Base-by-base conservation (phyloP, 2,329 filamentous ascomycete genomes). In the Sphaerulina musiva region DNA sequence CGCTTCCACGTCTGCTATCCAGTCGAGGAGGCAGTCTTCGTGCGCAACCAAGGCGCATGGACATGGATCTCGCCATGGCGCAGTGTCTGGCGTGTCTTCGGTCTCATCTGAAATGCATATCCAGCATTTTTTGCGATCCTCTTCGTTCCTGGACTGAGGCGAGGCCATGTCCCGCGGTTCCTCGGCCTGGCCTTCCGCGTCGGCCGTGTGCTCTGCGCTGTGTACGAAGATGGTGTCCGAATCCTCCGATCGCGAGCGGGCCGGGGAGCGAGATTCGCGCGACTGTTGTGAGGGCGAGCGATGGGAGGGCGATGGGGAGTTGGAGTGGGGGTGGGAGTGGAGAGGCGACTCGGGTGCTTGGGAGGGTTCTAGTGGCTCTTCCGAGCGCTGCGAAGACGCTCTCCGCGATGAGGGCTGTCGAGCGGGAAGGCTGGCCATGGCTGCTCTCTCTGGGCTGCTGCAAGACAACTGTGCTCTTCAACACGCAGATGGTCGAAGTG, bases 41-140 rank as follows among this genome's bases (percentile, higher is more conserved):
- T 98, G 93, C 1, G 91, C 93, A 53, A 88, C 87, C 39, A 98
- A 78, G 10, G 88, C 90, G 72, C 93, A 98, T 0, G 86, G 86
- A 69, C 93, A 98, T 1, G 93, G 91, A 51, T 86, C 87, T 43
- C 89, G 84, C 92, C 93, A 98, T 62, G 79, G 77, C 1, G 78
- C 77, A 26, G 79, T 79, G 10, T 77, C 76, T 7, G 79, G 78
- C n/a, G 74, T 74, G 54, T 86, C 82, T 64, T 86, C 83, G 6
- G 78, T 82, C 61, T 83, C 79, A 56, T 85, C 82, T 46, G 77
- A 78, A 68, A 85, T 84, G 69, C 83, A 86, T 59, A 86, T 85
- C 83, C 83, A 86, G 66, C 83, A 86, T 68, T 78, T 83, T 55
- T 76, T 75, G 10, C 72, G 63, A 20, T 74, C 70, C 9, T 70